phyloP scores from a whole-genome alignment of 2,329 filamentous ascomycete species.

The Fusarium sp. region DNA sequence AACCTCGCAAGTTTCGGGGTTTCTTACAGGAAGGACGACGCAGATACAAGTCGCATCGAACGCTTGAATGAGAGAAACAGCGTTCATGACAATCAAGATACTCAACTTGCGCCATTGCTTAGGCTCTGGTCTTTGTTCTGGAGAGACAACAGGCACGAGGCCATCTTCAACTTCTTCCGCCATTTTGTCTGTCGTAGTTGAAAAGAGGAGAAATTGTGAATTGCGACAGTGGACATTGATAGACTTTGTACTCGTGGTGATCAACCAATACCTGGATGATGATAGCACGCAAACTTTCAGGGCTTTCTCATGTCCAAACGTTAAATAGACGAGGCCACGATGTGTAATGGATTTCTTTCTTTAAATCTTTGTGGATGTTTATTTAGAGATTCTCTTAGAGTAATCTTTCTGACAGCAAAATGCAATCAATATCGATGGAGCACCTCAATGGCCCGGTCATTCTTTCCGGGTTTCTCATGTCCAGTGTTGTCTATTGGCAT shows the following conservation, averaged over 20 bases:
- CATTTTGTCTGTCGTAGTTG: neutral
- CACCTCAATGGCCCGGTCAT: conserved; percentile 28
- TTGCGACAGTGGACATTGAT: neutral
- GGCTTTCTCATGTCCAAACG: neutral
- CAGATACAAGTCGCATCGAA: conserved; percentile 46
- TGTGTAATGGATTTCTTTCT: neutral
- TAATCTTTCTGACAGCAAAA: neutral
- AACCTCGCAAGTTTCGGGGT: neutral
- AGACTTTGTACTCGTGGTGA: neutral
- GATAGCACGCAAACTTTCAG: neutral
- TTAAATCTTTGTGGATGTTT: too few relatives aligned
- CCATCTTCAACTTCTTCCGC: neutral
- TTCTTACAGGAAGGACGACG: conserved; percentile 43
- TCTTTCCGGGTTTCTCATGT: conserved; percentile 32
- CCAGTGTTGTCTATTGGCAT: conserved; percentile 37
- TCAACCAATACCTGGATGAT: neutral
- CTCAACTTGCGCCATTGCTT: conserved; percentile 13
- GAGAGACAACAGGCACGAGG: neutral
- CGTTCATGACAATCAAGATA: conserved; percentile 38
- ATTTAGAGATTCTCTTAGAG: neutral
- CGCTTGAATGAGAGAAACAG: conserved; percentile 37
- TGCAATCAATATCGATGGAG: conserved; percentile 1
- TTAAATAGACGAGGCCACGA: neutral
- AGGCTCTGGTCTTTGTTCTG: neutral
- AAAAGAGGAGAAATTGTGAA: neutral